These are phyloP conservation scores for Mycosphaerelloides madeirae DNA, from an alignment of 2,329 filamentous ascomycete species.

Conservation along the genomic window DNA sequence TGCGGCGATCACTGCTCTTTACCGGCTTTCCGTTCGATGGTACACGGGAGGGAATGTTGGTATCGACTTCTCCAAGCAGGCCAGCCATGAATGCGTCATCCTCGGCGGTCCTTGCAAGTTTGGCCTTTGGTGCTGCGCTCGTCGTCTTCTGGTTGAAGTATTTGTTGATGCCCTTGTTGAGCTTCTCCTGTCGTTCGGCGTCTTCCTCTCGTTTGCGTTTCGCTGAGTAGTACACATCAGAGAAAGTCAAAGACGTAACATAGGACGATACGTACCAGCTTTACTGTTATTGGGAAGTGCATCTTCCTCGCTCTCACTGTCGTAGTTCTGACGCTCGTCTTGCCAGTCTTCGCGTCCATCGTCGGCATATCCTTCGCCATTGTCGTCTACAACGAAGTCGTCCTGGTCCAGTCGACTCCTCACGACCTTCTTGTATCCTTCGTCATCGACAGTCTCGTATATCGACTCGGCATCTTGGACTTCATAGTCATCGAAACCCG, in stretches of 20 bases:
- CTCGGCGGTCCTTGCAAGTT: slow-evolving; percentile 57
- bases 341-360: slow-evolving; percentile 96
- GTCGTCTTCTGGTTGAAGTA: slow-evolving; percentile 80
- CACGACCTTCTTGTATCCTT: slow-evolving; percentile 94
- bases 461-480: slow-evolving; percentile 77
- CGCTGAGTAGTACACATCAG: slow-evolving; percentile 43
- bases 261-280: slow-evolving; percentile 43
- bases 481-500: slow-evolving; percentile 80
- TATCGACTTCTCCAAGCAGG: slow-evolving; percentile 82
- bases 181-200: slow-evolving; percentile 75
- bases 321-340: slow-evolving; percentile 60
- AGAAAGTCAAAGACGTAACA: slow-evolving; percentile 5
- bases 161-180: slow-evolving; percentile 86
- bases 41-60: slow-evolving; percentile 59
- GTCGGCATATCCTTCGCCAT: slow-evolving; percentile 93
- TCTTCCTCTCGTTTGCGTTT: slow-evolving; percentile 89
- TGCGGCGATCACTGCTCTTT: slow-evolving; percentile 71
- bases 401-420: slow-evolving; percentile 83
- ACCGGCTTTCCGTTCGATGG: slow-evolving; percentile 57
- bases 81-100: slow-evolving; percentile 83
- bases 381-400: slow-evolving; percentile 98
- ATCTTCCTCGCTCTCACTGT: slow-evolving; percentile 73
- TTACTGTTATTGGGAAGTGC: slow-evolving; percentile 51
- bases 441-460: slow-evolving; percentile 96
- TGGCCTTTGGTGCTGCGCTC: slow-evolving; percentile 64